Base-by-base conservation (phyloP, 2,329 filamentous ascomycete species). In the Penicillium crustosum region DNA sequence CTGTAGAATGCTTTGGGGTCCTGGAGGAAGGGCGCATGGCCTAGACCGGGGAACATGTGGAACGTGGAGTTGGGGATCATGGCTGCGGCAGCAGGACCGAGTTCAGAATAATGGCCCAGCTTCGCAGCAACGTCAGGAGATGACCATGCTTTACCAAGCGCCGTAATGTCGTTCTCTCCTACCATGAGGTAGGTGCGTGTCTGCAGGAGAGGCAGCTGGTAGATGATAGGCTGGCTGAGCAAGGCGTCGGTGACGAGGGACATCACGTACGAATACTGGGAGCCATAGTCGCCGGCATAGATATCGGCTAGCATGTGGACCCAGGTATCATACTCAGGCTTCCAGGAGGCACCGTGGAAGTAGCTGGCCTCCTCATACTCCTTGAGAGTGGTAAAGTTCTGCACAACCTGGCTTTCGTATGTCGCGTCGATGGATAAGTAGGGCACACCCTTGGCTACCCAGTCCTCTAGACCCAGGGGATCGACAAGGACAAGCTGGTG, bases 21-120 rank as follows among this genome's bases (percentile, higher is more conserved):
- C 42, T 61, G 59, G 15, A 61, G 57, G 45, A 61, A 61, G n/a
- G 59, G 59, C 8, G 59, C 59, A 60, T 61, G 59, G 15, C 59
- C 59, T 12, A 61, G 53, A 21, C 57, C 57, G 31, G 59, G 49
- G 49, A 61, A 61, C 57, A 60, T 60, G n/a, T 60, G 57, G 49
- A 60, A 51, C 3, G 50, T 57, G 44, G 42, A 57, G 21, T 61
- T 54, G 15, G 59, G 57, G 12, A 61, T 57, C 45, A 51, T 43
- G 33, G 59, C 57, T n/a, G 59, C 59, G 3, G 53, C 59, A 17
- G 59, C 59, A 33, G 59, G 59, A 31, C 59, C 59, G 0, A 61
- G 57, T 9, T 44, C 50, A 23, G 44, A 33, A 50, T 59, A 59
- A 39, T 59, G 53, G 4, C 59, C 59, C 31, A 61, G 25, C 13